Percentiles rank a stretch among this genome's conserved stretches.
phyloP scores from a whole-genome alignment of 106 monocot genomes.

The Platanthera guangdongensis region DNA sequence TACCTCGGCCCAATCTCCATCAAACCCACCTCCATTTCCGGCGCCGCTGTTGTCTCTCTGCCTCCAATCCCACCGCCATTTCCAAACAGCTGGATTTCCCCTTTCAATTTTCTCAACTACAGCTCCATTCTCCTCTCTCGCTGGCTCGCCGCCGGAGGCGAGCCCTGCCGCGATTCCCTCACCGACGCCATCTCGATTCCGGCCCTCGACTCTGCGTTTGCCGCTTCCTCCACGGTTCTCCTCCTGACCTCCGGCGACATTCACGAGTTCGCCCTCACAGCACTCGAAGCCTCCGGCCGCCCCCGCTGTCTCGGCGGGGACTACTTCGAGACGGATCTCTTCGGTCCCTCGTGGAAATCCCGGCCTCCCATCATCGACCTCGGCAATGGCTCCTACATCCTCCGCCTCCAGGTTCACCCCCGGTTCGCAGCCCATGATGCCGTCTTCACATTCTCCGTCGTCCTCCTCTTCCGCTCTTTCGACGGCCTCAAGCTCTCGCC shows the following conservation, averaged over 20 bases:
- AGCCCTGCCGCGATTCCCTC: slow-evolving; percentile 37
- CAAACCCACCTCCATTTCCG: not conserved
- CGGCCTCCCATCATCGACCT: slow-evolving; percentile 64
- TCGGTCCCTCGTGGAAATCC: slow-evolving; percentile 67
- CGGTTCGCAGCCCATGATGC: slow-evolving; percentile 33
- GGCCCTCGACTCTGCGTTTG: slow-evolving; percentile 17
- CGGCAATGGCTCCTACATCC: slow-evolving; percentile 73
- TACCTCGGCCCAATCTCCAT: slow-evolving; percentile 12
- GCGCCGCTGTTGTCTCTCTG: not conserved
- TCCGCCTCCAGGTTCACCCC: slow-evolving; percentile 62
- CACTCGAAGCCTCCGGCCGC: slow-evolving; percentile 34
- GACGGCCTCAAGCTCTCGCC: slow-evolving; percentile 65
- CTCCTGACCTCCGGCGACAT: slow-evolving; percentile 25
- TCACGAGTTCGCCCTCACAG: slow-evolving; percentile 40
- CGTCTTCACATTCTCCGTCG: slow-evolving; percentile 46
- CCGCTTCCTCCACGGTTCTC: not conserved
- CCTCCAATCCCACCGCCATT: not conserved
- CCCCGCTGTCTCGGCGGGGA: slow-evolving; percentile 70
- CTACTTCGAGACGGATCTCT: slow-evolving; percentile 86
- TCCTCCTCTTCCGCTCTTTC: slow-evolving; percentile 72
- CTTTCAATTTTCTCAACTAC: slow-evolving; percentile 20
- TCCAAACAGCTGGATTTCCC: slow-evolving; percentile 36
- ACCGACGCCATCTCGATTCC: slow-evolving; percentile 47
- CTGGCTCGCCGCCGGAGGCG: slow-evolving; percentile 44
- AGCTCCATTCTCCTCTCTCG: slow-evolving; percentile 57